Percentiles rank a stretch among this genome's conserved stretches.
phyloP scores from a whole-genome alignment of 2,329 filamentous ascomycete genomes.

The Lachnellula suecica region DNA sequence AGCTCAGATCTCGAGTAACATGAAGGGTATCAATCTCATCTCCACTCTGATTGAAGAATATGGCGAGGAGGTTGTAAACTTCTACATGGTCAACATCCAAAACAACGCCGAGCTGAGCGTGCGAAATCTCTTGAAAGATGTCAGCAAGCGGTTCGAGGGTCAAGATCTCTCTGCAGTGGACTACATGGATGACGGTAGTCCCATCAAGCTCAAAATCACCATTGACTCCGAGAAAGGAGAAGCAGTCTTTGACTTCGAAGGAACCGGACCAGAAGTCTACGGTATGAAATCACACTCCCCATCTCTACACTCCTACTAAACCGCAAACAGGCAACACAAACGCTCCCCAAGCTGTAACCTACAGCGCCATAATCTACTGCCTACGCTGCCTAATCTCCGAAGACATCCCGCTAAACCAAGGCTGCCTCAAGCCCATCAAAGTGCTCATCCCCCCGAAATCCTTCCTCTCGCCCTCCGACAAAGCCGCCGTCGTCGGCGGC shows the following conservation, averaged over 20 bases:
- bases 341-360: conserved; percentile 78
- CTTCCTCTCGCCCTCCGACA: conserved; percentile 73
- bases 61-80: conserved; percentile 72
- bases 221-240: conserved; percentile 74
- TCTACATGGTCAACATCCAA: conserved; percentile 83
- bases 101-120: conserved; percentile 77
- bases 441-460: conserved; percentile 71
- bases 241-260: conserved; percentile 75
- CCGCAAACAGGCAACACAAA: conserved; percentile 63
- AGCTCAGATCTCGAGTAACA: conserved; percentile 83
- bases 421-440: conserved; percentile 74
- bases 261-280: conserved; percentile 78
- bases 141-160: conserved; percentile 68
- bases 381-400: conserved; percentile 76
- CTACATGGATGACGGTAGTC: conserved; percentile 84
- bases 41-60: conserved; percentile 74
- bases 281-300: conserved; percentile 42
- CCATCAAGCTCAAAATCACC: conserved; percentile 71
- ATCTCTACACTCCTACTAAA: conserved; percentile 4
- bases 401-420: conserved; percentile 85
- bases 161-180: conserved; percentile 73
- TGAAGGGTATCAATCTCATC: conserved; percentile 81
- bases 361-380: conserved; percentile 84
- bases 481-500: conserved; percentile 78
- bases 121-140: conserved; percentile 67